phyloP scores from a whole-genome alignment of 2,329 filamentous ascomycete genomes.

The Sporothrix curviconia region DNA sequence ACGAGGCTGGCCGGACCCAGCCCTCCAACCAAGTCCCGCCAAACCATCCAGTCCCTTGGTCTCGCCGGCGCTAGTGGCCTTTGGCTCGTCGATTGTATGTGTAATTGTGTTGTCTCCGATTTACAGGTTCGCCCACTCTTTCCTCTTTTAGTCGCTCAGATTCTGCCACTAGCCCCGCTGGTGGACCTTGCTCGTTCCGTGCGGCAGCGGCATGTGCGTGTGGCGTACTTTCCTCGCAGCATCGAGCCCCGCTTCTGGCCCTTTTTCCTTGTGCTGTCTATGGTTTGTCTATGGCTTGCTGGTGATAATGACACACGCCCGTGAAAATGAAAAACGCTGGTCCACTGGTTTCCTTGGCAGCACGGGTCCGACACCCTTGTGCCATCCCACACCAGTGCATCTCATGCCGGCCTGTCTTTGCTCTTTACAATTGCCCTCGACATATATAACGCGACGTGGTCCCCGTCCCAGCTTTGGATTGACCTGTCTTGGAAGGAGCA shows the following conservation, averaged over 20 bases:
- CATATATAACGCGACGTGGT: constrained; percentile 1
- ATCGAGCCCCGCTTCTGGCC: background rate
- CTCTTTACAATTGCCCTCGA: background rate
- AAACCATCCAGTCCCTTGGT: background rate
- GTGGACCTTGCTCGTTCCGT: background rate
- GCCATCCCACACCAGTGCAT: background rate
- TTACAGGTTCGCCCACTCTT: background rate
- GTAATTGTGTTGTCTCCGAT: constrained; percentile 6
- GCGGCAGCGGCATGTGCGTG: background rate
- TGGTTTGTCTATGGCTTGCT: background rate
- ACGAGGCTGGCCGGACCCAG: constrained; percentile 6
- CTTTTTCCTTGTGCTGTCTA: background rate
- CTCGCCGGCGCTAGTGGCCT: background rate
- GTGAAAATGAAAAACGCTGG: background rate
- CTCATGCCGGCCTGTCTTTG: background rate
- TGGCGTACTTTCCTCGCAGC: background rate
- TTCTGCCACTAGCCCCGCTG: background rate
- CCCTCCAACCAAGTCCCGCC: no score
- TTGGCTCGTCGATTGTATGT: constrained; percentile 9
- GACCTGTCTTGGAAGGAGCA: background rate
- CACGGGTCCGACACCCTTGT: background rate
- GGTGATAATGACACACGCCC: constrained; percentile 11
- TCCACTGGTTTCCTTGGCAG: background rate
- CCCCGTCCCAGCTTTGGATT: background rate
- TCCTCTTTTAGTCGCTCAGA: background rate